Base-by-base conservation (phyloP, 768 basidiomycete species). In the Lactarius vividus region DNA sequence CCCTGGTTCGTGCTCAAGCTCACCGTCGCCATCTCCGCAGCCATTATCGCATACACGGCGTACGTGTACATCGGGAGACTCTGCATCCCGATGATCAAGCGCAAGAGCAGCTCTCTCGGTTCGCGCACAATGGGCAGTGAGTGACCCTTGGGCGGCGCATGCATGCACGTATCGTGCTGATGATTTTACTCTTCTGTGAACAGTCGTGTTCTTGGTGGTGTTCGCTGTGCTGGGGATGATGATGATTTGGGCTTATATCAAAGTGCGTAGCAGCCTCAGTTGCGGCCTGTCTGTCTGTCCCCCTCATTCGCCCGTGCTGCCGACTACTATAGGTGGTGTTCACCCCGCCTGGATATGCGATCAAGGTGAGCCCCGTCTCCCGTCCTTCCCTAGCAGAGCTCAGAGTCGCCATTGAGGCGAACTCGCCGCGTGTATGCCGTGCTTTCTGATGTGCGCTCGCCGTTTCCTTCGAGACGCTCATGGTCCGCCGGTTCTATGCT, bases 41-140 rank as follows among this genome's bases (percentile, higher is more conserved):
- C 79, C 0, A 78, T 94, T 64, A 82, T 87, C 66, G 85, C 76
- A 1, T 94, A 93, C 75, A 73, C 87, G 4, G 79, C 75, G 29
- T 96, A 96, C 74, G 93, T 94, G 2, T 93, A 93, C 73, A 81
- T 91, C 29, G 90, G 82, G 0, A 77, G 87, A 61, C 80, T 94
- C 8, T 89, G 88, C 72, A 78, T 85, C 42, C 84, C 87, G 20
- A 89, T 91, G 83, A 82, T 95, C n/a, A 77, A 77, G 68, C 73
- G 78, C 56, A 75, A 77, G 61, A 67, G 69, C 2, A 72, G 73
- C 15, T 83, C 83, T 3, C 75, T 83, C 5, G 85, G 82, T 6
- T 79, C 82, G 31, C 77, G 80, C 68, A 77, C 76, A 0, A 76
- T 82, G 46, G 94, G 91, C 65, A 82, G 93, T 94, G 76, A 80